phyloP scores from a whole-genome alignment of 495 filamentous ascomycete species.

The Neurospora tetraspora region DNA sequence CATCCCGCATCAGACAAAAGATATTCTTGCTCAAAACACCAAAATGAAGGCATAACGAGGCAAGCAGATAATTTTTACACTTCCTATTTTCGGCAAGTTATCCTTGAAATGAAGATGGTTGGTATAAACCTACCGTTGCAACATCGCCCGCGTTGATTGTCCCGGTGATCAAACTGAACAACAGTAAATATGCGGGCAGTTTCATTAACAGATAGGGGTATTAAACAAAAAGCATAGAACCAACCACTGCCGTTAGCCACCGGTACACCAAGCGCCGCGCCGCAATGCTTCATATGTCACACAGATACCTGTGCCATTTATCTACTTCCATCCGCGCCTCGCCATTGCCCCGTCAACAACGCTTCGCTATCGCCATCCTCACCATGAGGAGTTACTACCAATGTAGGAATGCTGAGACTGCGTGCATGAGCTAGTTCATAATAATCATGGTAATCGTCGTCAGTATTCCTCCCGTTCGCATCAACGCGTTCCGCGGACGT shows the following conservation, averaged over 20 bases:
- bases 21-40: too few species aligned
- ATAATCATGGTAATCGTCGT: slow-evolving; percentile 2
- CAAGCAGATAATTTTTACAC: not conserved
- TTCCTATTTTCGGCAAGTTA: not conserved
- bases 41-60: too few species aligned
- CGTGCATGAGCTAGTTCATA: not conserved
- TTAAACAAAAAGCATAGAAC: not conserved
- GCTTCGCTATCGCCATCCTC: slow-evolving; percentile 10
- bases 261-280: not conserved
- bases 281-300: not conserved
- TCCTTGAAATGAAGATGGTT: rapidly evolving
- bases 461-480: slow-evolving; percentile 3
- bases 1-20: not conserved
- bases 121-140: not conserved
- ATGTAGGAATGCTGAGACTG: slow-evolving; percentile 6
- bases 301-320: not conserved
- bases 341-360: slow-evolving; percentile 4
- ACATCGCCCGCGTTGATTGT: not conserved
- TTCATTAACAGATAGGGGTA: not conserved
- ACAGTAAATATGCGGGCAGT: not conserved
- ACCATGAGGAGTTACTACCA: slow-evolving; percentile 4
- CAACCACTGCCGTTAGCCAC: not conserved
- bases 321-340: not conserved
- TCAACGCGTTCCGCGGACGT: not conserved
- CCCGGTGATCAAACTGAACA: not conserved